Conservation (phyloP, 257 asterid genomes). For the Sherardia arvensis region DNA sequence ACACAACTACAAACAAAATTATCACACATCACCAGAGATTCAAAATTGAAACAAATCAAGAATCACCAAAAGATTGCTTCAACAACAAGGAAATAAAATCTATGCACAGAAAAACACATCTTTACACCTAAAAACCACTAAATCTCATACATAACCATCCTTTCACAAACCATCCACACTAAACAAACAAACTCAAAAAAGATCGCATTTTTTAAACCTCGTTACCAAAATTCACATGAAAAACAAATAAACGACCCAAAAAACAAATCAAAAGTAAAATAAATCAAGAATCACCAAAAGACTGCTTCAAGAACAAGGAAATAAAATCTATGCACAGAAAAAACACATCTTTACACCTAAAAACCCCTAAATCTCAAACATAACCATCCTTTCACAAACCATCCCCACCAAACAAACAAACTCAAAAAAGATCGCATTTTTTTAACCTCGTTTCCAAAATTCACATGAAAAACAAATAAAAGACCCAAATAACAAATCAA, state of each 20-base stretch:
- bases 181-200: too few relatives aligned
- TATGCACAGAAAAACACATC: not conserved
- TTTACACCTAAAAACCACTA: not conserved
- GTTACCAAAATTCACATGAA: too few relatives aligned
- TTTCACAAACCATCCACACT: too few relatives aligned
- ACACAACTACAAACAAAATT: conserved; percentile 31
- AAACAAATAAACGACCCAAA: too few relatives aligned
- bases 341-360: not conserved
- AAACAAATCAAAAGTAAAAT: not conserved
- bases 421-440: not conserved
- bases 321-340: not conserved
- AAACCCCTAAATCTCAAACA: conserved; percentile 1
- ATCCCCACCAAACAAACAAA: conserved; percentile 2
- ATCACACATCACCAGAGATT: not conserved
- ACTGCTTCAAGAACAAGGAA: conserved; percentile 25
- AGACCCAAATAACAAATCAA: not conserved
- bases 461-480: not conserved
- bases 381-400: not conserved
- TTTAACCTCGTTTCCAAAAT: not conserved
- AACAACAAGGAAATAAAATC: too few relatives aligned
- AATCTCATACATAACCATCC: too few relatives aligned
- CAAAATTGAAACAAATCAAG: not conserved
- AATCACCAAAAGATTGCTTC: not conserved
- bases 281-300: conserved; percentile 6
- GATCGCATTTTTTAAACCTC: too few relatives aligned